A percentile compares a stretch with the other conserved stretches of the same genome.
Evolutionary conservation across 352 stramenopile genomes (phyloP).

Genomic region (Nothophytophthora sp.): DNA sequence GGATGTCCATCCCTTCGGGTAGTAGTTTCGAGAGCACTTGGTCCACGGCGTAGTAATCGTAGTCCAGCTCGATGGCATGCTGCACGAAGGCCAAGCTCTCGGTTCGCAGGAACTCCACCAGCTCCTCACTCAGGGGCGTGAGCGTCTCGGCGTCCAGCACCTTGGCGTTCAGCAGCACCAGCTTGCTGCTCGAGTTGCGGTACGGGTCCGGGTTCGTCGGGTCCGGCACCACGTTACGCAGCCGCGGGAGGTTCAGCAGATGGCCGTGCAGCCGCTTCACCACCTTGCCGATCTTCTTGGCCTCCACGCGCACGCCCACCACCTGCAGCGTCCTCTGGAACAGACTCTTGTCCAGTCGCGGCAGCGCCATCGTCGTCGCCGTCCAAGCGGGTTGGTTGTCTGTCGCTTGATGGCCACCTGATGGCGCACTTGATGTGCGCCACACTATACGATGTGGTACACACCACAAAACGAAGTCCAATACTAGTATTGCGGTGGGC

Average conservation of each 20-base stretch:
- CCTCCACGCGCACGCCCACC: conserved; percentile 71
- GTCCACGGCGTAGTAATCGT: conserved; percentile 78
- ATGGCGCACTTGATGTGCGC: no score
- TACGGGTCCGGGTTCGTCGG: conserved; percentile 57
- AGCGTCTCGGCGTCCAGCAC: conserved; percentile 60
- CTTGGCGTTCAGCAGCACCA: conserved; percentile 71
- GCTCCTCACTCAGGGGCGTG: conserved; percentile 45
- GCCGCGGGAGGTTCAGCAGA: conserved; percentile 65
- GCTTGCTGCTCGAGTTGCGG: conserved; percentile 69
- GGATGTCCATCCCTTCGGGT: conserved; percentile 82
- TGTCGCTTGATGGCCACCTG: conserved; percentile 22
- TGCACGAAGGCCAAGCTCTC: conserved; percentile 65
- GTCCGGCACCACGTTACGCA: conserved; percentile 79
- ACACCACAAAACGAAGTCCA: no score
- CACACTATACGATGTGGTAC: conserved; percentile 5
- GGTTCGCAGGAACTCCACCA: conserved; percentile 51
- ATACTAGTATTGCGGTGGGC: no score
- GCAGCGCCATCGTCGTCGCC: conserved; percentile 18
- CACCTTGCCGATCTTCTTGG: conserved; percentile 79
- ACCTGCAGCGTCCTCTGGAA: conserved; percentile 77
- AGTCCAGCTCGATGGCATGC: conserved; percentile 76
- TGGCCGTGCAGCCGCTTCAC: conserved; percentile 75
- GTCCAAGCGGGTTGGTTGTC: neutral
- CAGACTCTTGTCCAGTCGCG: conserved; percentile 62
- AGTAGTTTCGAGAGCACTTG: conserved; percentile 86